Percentiles rank a stretch among this genome's conserved stretches.
phyloP scores from a whole-genome alignment of 1,284 basidiomycete genomes.

The Sporisorium reilianum region DNA sequence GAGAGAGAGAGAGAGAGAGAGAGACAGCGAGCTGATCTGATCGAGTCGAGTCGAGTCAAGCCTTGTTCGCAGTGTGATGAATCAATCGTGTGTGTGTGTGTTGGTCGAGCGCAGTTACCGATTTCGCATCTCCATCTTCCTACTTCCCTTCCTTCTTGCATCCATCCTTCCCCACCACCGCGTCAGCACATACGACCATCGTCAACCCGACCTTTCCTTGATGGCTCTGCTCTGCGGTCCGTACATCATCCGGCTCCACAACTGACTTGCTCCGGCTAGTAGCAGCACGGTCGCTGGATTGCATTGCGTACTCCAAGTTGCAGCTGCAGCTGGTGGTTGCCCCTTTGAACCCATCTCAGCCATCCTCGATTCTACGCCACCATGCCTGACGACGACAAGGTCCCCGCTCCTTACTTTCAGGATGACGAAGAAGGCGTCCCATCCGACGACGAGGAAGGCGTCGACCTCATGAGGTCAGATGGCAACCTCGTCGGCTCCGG shows the following conservation, averaged over 20 bases:
- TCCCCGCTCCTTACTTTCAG: constrained; percentile 48
- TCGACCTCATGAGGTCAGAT: constrained; percentile 62
- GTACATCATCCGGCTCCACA: constrained; percentile 2
- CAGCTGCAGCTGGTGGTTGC: neutral
- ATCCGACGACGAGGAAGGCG: constrained; percentile 61
- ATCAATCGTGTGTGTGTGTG: constrained; percentile 5
- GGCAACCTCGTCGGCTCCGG: constrained; percentile 63
- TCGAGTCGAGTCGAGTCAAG: constrained; percentile 17
- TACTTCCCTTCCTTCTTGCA: neutral
- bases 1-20: neutral
- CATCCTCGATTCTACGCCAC: too few relatives aligned
- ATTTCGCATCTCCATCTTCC: constrained; percentile 4
- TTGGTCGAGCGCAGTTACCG: constrained; percentile 9
- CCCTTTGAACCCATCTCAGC: neutral
- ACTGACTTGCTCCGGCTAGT: neutral
- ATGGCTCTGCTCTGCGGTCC: neutral
- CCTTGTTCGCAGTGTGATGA: neutral
- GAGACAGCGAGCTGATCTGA: constrained; percentile 13
- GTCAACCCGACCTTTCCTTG: neutral
- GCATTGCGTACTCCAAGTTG: constrained; percentile 2
- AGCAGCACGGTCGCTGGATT: neutral
- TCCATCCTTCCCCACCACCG: constrained; percentile 4
- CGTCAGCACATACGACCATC: neutral
- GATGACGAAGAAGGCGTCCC: constrained; percentile 53
- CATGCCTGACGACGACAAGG: constrained; percentile 47